A percentile compares a stretch with the other conserved stretches of the same genome.
Evolutionary conservation across 2,329 filamentous ascomycete genomes (phyloP).

Genomic region (Exophiala lecanii-corni): DNA sequence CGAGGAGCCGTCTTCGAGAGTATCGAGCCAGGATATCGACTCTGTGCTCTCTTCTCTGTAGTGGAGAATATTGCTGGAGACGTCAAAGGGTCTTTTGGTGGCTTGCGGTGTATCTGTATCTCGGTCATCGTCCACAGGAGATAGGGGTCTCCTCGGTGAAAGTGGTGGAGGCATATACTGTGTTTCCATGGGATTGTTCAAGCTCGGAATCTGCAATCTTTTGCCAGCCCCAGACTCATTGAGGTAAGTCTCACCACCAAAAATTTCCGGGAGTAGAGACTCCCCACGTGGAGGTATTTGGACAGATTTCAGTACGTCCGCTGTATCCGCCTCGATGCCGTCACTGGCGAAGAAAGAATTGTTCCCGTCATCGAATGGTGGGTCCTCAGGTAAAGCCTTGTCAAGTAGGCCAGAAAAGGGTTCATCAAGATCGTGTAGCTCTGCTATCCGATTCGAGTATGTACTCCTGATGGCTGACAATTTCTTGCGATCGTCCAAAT

Average conservation of each 20-base stretch:
- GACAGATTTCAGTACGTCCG: constrained; percentile 19
- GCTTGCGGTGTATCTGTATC: constrained; percentile 17
- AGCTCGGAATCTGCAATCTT: constrained; percentile 27
- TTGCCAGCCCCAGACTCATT: constrained; percentile 18
- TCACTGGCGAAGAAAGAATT: constrained; percentile 17
- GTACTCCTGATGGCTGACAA: constrained; percentile 88
- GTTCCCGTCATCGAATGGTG: constrained; percentile 56
- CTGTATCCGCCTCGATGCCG: constrained; percentile 29
- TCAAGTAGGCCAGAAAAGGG: constrained; percentile 49
- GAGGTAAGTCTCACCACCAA: constrained; percentile 21
- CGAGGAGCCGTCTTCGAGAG: constrained; percentile 77
- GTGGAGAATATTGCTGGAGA: constrained; percentile 27
- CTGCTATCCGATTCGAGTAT: constrained; percentile 83
- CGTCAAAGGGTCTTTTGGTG: constrained; percentile 10
- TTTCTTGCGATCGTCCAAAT: constrained; percentile 82
- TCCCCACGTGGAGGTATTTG: constrained; percentile 26
- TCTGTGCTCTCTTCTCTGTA: constrained; percentile 56
- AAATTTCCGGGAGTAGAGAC: constrained; percentile 25
- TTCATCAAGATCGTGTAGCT: constrained; percentile 67
- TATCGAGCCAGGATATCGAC: constrained; percentile 89
- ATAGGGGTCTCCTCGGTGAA: constrained; percentile 58
- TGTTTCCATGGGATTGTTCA: constrained; percentile 41
- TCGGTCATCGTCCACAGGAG: constrained; percentile 34
- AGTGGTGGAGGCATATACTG: constrained; percentile 67
- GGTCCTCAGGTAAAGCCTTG: constrained; percentile 72